Conservation (phyloP, 768 basidiomycete genomes). For the Mrakia hoshinonis region DNA sequence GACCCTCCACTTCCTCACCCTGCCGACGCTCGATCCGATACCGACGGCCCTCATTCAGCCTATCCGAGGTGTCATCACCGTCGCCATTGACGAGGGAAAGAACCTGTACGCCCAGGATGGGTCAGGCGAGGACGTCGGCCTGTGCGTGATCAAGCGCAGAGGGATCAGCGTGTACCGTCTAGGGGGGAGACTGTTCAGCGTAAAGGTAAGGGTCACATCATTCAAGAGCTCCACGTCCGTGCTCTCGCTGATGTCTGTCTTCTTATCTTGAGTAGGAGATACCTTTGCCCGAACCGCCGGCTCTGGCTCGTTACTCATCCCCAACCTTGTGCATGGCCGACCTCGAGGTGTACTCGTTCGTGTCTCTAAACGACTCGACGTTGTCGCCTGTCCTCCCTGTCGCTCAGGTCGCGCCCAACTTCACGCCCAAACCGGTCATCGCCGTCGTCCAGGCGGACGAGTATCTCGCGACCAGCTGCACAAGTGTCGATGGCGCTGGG, state of each 20-base stretch:
- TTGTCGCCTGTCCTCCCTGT: slow-evolving; percentile 16
- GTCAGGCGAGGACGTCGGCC: slow-evolving; percentile 34
- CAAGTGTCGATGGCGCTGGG: slow-evolving; percentile 7
- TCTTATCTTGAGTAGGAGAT: slow-evolving; percentile 36
- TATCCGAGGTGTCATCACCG: slow-evolving; percentile 66
- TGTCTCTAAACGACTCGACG: slow-evolving; percentile 16
- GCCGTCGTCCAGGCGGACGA: slow-evolving; percentile 28
- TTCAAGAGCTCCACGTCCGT: neutral
- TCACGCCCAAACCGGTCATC: slow-evolving; percentile 16
- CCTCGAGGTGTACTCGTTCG: slow-evolving; percentile 26
- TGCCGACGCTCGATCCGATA: slow-evolving; percentile 71
- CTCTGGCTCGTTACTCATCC: slow-evolving; percentile 30
- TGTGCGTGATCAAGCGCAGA: slow-evolving; percentile 40
- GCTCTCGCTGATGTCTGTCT: neutral
- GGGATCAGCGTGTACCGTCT: slow-evolving; percentile 41
- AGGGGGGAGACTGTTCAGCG: slow-evolving; percentile 19
- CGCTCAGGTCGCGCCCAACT: slow-evolving; percentile 18
- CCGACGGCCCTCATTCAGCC: slow-evolving; percentile 57
- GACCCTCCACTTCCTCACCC: slow-evolving; percentile 62
- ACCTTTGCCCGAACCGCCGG: slow-evolving; percentile 38
- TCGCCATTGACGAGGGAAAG: slow-evolving; percentile 66
- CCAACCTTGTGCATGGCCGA: slow-evolving; percentile 37
- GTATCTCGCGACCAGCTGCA: slow-evolving; percentile 26
- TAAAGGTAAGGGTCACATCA: slow-evolving; percentile 30
- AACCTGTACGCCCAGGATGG: slow-evolving; percentile 38